These are phyloP conservation scores for Exophiala viscosa DNA, from an alignment of 2,329 filamentous ascomycete species.

Conservation along the genomic window DNA sequence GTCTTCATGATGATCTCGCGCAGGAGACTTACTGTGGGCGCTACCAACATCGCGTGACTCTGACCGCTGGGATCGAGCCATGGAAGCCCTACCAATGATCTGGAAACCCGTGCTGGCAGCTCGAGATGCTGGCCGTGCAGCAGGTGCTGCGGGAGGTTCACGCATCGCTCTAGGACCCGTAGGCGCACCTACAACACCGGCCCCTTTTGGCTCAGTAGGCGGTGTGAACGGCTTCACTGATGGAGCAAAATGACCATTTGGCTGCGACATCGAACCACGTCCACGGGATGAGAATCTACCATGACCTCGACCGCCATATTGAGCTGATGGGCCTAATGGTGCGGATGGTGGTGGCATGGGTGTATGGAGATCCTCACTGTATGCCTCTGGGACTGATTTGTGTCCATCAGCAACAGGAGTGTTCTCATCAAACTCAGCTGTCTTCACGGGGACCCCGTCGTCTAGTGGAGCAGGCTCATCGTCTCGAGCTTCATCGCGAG, in stretches of 20 bases:
- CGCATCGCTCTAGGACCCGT: constrained; percentile 94
- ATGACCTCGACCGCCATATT: constrained; percentile 33
- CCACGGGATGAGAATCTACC: constrained; percentile 43
- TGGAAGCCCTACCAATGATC: constrained; percentile 28
- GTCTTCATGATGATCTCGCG: constrained; percentile 36
- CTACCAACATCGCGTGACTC: constrained; percentile 22
- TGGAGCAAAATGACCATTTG: constrained; percentile 30
- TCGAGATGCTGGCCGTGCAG: constrained; percentile 18
- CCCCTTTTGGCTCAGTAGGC: constrained; percentile 42
- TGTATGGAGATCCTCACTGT: constrained; percentile 26
- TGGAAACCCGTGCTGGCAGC: constrained; percentile 25
- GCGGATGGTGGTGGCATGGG: constrained; percentile 31
- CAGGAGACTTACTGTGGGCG: constrained; percentile 12
- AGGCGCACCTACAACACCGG: constrained; percentile 69
- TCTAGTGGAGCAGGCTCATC: constrained; percentile 4
- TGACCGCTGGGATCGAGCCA: constrained; percentile 13
- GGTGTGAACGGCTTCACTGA: constrained; percentile 30
- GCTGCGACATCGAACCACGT: constrained; percentile 35
- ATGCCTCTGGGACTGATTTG: constrained; percentile 28
- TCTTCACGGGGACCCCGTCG: neutral
- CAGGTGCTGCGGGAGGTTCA: constrained; percentile 22
- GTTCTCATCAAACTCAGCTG: constrained; percentile 1
- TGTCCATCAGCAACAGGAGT: constrained; percentile 17
- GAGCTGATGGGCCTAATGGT: constrained; percentile 33
- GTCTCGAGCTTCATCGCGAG: neutral